Evolutionary conservation across 73 alveolate genomes (phyloP).

Genomic region (Paramecium pentaurelia): DNA sequence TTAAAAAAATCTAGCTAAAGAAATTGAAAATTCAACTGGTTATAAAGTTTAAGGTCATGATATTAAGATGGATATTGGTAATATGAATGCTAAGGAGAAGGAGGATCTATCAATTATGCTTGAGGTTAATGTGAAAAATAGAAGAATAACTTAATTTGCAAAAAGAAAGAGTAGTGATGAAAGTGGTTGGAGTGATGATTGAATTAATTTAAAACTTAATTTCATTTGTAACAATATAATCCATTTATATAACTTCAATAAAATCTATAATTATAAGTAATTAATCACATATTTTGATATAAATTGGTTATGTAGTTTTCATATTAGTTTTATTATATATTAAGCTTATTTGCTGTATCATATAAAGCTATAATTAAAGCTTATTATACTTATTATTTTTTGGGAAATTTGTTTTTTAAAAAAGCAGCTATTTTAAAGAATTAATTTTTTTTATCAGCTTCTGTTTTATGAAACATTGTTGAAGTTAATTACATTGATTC

Average conservation of each 20-base stretch:
- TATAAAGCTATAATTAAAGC: slow-evolving; percentile 18
- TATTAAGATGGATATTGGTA: background rate
- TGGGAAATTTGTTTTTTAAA: background rate
- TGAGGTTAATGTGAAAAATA: background rate
- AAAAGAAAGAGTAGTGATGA: background rate
- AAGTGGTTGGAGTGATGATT: background rate
- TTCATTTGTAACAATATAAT: background rate
- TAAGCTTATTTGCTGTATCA: background rate
- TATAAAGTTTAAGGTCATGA: background rate
- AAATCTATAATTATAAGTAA: background rate
- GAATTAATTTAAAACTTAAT: background rate
- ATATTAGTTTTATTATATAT: background rate
- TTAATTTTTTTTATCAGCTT: background rate
- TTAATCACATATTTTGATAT: slow-evolving; percentile 3
- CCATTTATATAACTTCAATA: background rate
- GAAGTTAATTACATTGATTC: background rate
- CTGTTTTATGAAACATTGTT: background rate
- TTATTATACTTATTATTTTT: background rate
- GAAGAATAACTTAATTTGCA: background rate
- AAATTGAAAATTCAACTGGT: background rate
- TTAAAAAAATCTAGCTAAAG: background rate
- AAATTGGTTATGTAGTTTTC: background rate
- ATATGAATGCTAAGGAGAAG: background rate
- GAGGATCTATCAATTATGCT: background rate
- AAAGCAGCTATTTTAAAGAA: slow-evolving; percentile 3